phyloP scores from a whole-genome alignment of 805 yeast genomes.

The Naumovozyma castellii region DNA sequence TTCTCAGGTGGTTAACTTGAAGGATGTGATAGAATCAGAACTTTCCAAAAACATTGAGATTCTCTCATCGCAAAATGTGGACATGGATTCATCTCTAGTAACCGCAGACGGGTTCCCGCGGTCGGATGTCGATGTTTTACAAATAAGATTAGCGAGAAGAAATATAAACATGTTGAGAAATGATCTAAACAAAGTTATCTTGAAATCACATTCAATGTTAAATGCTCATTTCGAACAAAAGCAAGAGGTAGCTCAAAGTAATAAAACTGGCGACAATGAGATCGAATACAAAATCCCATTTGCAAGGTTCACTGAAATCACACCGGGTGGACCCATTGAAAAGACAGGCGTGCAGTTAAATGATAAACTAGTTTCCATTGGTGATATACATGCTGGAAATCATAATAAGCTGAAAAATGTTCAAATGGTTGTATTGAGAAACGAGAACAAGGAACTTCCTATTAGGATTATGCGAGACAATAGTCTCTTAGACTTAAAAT shows the following conservation, averaged over 20 bases:
- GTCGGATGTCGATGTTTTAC: constrained; percentile 69
- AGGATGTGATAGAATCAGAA: constrained; percentile 35
- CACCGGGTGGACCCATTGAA: constrained; percentile 46
- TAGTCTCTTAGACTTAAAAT: constrained; percentile 19
- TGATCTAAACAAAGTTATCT: constrained; percentile 48
- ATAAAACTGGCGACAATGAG: neutral
- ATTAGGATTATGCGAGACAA: constrained; percentile 29
- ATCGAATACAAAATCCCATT: constrained; percentile 36
- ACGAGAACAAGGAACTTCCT: constrained; percentile 24
- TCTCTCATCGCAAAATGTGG: constrained; percentile 39
- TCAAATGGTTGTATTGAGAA: constrained; percentile 35
- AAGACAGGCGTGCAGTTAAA: constrained; percentile 43
- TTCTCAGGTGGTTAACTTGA: constrained; percentile 25
- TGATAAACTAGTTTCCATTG: constrained; percentile 51
- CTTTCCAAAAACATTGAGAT: constrained; percentile 34
- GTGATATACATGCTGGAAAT: constrained; percentile 44
- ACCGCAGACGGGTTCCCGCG: constrained; percentile 80
- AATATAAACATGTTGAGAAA: constrained; percentile 60
- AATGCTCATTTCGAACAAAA: constrained; percentile 33
- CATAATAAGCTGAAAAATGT: constrained; percentile 41
- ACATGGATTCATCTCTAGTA: constrained; percentile 56
- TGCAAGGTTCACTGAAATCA: constrained; percentile 45
- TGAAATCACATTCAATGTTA: constrained; percentile 39
- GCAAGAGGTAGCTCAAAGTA: neutral
- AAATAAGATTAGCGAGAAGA: constrained; percentile 51